phyloP scores from a whole-genome alignment of 768 basidiomycete genomes.

The Collybiopsis luxurians region DNA sequence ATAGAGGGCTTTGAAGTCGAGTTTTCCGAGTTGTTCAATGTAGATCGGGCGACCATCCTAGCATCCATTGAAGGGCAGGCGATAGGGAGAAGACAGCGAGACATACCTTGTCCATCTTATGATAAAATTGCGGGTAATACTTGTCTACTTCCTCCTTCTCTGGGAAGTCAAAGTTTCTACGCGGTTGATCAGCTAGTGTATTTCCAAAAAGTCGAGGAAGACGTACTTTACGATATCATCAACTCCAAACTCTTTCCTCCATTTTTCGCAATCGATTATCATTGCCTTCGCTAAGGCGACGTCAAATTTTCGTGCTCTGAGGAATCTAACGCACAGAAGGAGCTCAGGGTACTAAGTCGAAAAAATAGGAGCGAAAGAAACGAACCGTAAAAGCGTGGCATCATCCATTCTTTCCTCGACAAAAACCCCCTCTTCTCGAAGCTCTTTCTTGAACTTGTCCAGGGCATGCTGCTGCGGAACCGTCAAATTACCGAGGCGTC shows the following conservation, averaged over 20 bases:
- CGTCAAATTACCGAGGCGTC: neutral
- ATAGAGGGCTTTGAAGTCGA: constrained; percentile 86
- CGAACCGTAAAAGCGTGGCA: neutral
- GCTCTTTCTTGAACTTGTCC: too few species aligned
- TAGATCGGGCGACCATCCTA: constrained; percentile 97
- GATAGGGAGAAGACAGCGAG: neutral
- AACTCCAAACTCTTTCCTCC: constrained; percentile 84
- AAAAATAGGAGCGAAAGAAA: neutral
- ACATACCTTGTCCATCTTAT: constrained; percentile 88
- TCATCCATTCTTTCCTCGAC: neutral
- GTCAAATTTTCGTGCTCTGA: constrained; percentile 94
- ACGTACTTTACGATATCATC: constrained; percentile 70
- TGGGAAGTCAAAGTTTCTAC: constrained; percentile 81
- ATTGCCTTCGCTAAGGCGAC: constrained; percentile 77
- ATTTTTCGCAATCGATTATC: constrained; percentile 79
- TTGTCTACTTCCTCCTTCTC: constrained; percentile 84
- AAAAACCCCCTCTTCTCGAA: too few species aligned
- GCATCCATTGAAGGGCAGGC: constrained; percentile 5
- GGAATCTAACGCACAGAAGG: constrained; percentile 53
- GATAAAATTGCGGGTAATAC: constrained; percentile 95
- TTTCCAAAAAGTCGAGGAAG: neutral
- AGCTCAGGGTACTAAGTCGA: neutral
- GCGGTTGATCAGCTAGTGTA: neutral
- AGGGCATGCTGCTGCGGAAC: neutral
- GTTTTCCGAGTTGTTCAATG: constrained; percentile 87